These are phyloP conservation scores for Strobilomyces dryophilus DNA, from an alignment of 768 basidiomycete genomes.

Conservation along the genomic window DNA sequence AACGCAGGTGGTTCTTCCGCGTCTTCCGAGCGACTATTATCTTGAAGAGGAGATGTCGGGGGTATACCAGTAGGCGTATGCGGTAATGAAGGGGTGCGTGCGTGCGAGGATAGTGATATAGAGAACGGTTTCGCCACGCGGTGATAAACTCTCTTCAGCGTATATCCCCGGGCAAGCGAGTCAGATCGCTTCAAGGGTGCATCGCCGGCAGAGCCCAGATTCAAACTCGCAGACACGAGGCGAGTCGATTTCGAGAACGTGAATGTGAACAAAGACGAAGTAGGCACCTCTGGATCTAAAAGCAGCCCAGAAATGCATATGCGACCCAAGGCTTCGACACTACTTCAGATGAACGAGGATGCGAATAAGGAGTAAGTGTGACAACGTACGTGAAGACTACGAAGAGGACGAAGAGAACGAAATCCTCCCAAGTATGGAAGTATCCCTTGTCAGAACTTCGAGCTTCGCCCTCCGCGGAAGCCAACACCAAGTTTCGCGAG, in stretches of 20 bases:
- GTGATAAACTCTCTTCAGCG: conserved; percentile 41
- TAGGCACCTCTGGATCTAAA: conserved; percentile 72
- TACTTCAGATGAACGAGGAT: conserved; percentile 25
- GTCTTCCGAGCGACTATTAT: conserved; percentile 31
- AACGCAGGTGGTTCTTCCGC: conserved; percentile 43
- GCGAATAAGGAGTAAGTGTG: conserved; percentile 23
- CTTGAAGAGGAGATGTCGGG: too few relatives aligned
- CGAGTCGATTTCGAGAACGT: conserved; percentile 25
- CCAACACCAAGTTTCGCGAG: conserved; percentile 52
- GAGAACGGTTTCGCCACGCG: conserved; percentile 56
- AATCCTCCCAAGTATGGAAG: conserved; percentile 90
- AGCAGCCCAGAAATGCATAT: conserved; percentile 88
- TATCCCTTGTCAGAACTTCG: conserved; percentile 58
- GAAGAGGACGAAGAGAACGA: conserved; percentile 79
- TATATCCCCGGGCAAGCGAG: conserved; percentile 41
- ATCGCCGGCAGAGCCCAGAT: conserved; percentile 22
- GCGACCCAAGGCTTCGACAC: conserved; percentile 81
- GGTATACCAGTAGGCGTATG: not conserved
- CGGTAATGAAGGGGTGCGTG: conserved; percentile 13
- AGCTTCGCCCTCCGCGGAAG: conserved; percentile 31
- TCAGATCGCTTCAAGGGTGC: conserved; percentile 23
- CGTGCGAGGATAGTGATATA: conserved; percentile 37
- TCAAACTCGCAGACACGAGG: conserved; percentile 24
- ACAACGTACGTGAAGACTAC: conserved; percentile 69
- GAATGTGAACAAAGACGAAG: conserved; percentile 45